Base-by-base conservation (phyloP, 768 basidiomycete species). In the Termitomyces sp. region DNA sequence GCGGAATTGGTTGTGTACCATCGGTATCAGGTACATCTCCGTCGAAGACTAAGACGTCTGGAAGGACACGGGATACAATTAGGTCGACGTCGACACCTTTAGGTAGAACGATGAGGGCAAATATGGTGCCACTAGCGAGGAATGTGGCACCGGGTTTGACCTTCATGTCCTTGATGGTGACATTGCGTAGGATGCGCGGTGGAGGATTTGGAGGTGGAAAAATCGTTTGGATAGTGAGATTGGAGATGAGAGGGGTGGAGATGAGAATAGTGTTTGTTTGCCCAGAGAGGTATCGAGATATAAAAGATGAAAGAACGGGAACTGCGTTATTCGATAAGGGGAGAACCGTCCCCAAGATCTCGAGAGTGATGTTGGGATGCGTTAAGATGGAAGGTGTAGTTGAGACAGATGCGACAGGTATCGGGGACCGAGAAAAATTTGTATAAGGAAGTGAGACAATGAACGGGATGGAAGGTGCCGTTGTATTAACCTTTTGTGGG, bases 21-120 rank as follows among this genome's bases (percentile, higher is more conserved):
- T 65, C 62, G 3, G 45, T 40, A 0, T 75, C 70, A 6, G 84
- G 80, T 0, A 81, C 78, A 22, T 83, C 81, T 3, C 91, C 91
- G 61, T 94, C 91, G 57, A 83, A 92, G 5, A 93, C 78, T 6
- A 92, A 69, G 28, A 88, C 85, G 66, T 94, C 91, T 0, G 91
- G 90, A 56, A 88, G 75, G 28, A 92, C 80, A 44, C 75, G 79
- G 7, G 73, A 79, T 20, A 92, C 85, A 44, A 84, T 74, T 52
- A 92, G 68, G n/a, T 73, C 75, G 28, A 91, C 72, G 55, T 88
- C 70, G 70, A 94, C 81, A 45, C 88, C 89, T 44, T 70, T 72
- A 1, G 91, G 91, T 1, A 93, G 75, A 10, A 88, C 85, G 36
- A 89, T 74, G 18, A 77, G 75, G 7, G 80, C 91, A 47, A 76